phyloP scores from a whole-genome alignment of 768 basidiomycete genomes.

The Amanita molliuscula region DNA sequence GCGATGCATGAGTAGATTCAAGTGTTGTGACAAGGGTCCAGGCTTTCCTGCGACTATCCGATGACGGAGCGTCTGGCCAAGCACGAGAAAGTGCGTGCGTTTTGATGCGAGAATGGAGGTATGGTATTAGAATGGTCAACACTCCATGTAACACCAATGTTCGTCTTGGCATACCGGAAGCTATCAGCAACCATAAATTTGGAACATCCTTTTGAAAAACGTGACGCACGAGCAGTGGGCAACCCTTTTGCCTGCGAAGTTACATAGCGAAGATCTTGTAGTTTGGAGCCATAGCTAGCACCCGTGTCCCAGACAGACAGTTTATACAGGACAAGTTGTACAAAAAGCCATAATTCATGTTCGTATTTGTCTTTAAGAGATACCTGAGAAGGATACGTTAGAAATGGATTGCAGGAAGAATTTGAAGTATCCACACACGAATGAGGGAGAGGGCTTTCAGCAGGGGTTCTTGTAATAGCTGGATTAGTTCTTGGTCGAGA shows the following conservation, averaged over 20 bases:
- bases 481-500: constrained; percentile 80
- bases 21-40: constrained; percentile 61
- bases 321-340: constrained; percentile 68
- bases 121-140: constrained; percentile 69
- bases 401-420: constrained; percentile 1
- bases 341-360: constrained; percentile 62
- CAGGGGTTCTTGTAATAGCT: constrained; percentile 76
- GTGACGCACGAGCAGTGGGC: constrained; percentile 25
- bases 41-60: constrained; percentile 58
- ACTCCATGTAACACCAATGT: constrained; percentile 57
- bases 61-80: constrained; percentile 87
- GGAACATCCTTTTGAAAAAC: constrained; percentile 4
- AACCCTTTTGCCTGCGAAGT: constrained; percentile 13
- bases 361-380: constrained; percentile 53
- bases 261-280: constrained; percentile 68
- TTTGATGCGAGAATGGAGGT: constrained; percentile 67
- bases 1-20: constrained; percentile 55
- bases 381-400: constrained; percentile 27
- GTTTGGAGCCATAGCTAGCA: constrained; percentile 73
- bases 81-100: constrained; percentile 68
- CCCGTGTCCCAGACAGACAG: constrained; percentile 75
- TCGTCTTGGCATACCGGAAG: constrained; percentile 53
- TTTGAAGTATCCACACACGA: constrained; percentile 36
- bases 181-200: constrained; percentile 22
- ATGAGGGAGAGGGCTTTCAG: constrained; percentile 57